Conservation (phyloP, 176 grass and related monocot genomes). For the Neostapfia colusana region DNA sequence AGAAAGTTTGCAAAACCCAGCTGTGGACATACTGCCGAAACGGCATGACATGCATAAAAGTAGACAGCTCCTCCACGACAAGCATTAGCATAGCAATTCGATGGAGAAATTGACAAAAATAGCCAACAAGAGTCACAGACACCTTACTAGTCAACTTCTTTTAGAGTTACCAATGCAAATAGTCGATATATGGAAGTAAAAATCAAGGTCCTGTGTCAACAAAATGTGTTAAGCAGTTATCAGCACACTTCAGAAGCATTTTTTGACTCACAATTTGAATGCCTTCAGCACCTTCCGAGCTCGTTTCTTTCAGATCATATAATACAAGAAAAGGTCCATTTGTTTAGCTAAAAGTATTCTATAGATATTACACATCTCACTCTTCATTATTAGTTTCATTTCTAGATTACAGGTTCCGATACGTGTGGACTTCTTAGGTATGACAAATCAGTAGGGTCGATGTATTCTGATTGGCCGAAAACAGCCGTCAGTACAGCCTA, state of each 20-base stretch:
- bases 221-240: background rate
- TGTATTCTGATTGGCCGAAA: background rate
- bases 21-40: background rate
- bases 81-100: background rate
- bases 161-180: background rate
- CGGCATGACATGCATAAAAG: background rate
- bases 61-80: background rate
- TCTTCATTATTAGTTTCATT: background rate
- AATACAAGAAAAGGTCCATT: background rate
- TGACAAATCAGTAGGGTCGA: background rate
- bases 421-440: background rate
- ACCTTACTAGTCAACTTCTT: background rate
- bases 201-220: background rate
- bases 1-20: background rate
- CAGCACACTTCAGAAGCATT: background rate
- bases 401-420: background rate
- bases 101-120: background rate
- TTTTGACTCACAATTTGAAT: background rate
- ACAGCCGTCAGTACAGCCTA: background rate
- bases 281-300: background rate
- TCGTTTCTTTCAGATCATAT: background rate
- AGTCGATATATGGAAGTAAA: background rate
- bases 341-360: background rate
- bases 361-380: background rate
- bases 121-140: background rate